Percentiles rank a stretch among this genome's conserved stretches.
Evolutionary conservation across 305 asterid species (phyloP).

Genomic region (Monarda citriodora): DNA sequence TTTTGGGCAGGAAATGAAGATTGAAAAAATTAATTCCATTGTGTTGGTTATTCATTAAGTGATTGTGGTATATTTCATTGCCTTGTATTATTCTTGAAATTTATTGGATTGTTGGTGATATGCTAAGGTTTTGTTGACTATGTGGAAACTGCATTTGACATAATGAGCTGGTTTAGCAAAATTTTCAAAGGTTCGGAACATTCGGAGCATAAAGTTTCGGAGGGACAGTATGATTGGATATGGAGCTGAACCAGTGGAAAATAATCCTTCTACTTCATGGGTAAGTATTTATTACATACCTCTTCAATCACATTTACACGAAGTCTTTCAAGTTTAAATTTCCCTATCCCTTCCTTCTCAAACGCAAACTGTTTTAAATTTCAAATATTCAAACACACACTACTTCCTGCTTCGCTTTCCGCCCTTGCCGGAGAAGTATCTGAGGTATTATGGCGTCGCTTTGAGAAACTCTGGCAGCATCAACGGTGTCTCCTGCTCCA

Average conservation of each 20-base stretch:
- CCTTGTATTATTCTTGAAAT: constrained; percentile 13
- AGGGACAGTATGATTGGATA: constrained; percentile 59
- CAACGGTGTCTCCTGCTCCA: too few relatives aligned
- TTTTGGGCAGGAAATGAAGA: neutral
- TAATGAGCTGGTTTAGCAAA: constrained; percentile 96
- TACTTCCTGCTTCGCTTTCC: too few relatives aligned
- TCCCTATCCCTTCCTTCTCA: neutral
- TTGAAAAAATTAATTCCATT: neutral
- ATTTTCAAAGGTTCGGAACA: constrained; percentile 77
- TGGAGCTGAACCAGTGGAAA: constrained; percentile 53
- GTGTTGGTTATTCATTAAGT: constrained; percentile 11
- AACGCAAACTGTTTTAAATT: too few relatives aligned
- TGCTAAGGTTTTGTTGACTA: constrained; percentile 34
- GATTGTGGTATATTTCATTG: constrained; percentile 6
- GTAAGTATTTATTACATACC: constrained; percentile 29
- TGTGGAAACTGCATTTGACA: constrained; percentile 25
- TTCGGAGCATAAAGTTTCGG: constrained; percentile 66
- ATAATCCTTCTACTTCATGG: constrained; percentile 66
- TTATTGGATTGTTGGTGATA: constrained; percentile 25
- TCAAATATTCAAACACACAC: too few relatives aligned
- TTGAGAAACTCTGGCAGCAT: too few relatives aligned
- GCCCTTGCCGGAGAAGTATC: too few relatives aligned
- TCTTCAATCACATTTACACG: constrained; percentile 12
- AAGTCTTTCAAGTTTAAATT: neutral
- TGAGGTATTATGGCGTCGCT: too few relatives aligned